phyloP scores from a whole-genome alignment of 495 filamentous ascomycete species.

The Tetracladium marchalianum region DNA sequence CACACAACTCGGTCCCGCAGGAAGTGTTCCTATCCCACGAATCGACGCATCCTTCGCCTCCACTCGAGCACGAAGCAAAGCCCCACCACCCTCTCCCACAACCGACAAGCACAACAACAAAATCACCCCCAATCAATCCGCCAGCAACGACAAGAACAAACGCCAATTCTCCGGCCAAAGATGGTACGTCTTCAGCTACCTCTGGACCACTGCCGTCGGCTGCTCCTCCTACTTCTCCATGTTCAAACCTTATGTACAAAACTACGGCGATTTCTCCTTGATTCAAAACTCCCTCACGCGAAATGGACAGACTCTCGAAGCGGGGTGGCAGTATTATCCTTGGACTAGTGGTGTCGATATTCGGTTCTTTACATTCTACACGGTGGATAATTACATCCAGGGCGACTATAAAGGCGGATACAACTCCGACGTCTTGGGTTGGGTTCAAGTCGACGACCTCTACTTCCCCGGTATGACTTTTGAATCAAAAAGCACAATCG shows the following conservation, averaged over 20 bases:
- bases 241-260: constrained; percentile 12
- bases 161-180: constrained; percentile 5
- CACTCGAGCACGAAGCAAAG: too few relatives aligned
- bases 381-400: constrained; percentile 17
- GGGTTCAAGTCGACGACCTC: constrained; percentile 18
- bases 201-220: constrained; percentile 17
- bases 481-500: constrained; percentile 6
- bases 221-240: constrained; percentile 8
- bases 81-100: not conserved
- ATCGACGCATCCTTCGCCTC: not conserved
- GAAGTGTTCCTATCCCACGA: constrained; percentile 20
- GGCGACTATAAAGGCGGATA: constrained; percentile 19
- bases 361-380: constrained; percentile 22
- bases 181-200: constrained; percentile 18
- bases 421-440: constrained; percentile 19
- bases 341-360: constrained; percentile 10
- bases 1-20: constrained; percentile 13
- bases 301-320: constrained; percentile 20
- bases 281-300: constrained; percentile 20
- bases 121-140: constrained; percentile 8
- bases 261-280: constrained; percentile 18
- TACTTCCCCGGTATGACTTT: constrained; percentile 20
- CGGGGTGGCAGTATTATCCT: constrained; percentile 22
- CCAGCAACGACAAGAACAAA: too few relatives aligned
- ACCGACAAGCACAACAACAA: constrained; percentile 3